phyloP scores from a whole-genome alignment of 495 filamentous ascomycete genomes.

The Penicillium silybi region DNA sequence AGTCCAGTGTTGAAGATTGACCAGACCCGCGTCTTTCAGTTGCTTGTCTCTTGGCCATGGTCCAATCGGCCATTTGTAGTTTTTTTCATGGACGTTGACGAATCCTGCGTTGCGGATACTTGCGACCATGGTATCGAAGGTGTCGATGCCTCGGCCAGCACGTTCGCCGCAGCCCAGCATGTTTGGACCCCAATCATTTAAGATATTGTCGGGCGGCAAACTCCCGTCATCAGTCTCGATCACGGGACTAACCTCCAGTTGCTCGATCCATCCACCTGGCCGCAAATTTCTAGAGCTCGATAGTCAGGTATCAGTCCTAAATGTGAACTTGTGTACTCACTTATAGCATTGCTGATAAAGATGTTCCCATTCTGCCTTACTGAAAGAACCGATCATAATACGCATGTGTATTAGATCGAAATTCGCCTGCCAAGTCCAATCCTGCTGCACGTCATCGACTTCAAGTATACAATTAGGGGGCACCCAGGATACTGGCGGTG shows the following conservation, averaged over 20 bases:
- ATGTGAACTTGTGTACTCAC: slow-evolving; percentile 1
- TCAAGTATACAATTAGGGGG: slow-evolving; percentile 21
- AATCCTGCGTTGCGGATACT: slow-evolving; percentile 34
- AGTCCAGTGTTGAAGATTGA: slow-evolving; percentile 56
- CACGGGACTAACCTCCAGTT: slow-evolving; percentile 43
- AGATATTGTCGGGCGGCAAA: slow-evolving; percentile 23
- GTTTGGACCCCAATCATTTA: slow-evolving; percentile 20
- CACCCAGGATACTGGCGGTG: slow-evolving; percentile 22
- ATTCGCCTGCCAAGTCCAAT: slow-evolving; percentile 27
- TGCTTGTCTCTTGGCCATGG: slow-evolving; percentile 62
- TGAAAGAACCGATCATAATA: slow-evolving; percentile 22
- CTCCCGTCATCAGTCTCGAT: slow-evolving; percentile 45
- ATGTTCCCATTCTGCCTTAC: slow-evolving; percentile 21
- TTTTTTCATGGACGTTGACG: slow-evolving; percentile 31
- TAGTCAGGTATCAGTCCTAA: background rate
- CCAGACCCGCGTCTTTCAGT: slow-evolving; percentile 62
- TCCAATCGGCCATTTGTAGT: slow-evolving; percentile 63
- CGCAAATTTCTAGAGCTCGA: slow-evolving; percentile 16
- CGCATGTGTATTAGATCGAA: slow-evolving; percentile 37
- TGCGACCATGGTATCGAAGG: slow-evolving; percentile 14
- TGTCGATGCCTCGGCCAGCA: slow-evolving; percentile 14
- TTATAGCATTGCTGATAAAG: slow-evolving; percentile 26
- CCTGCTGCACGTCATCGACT: slow-evolving; percentile 20
- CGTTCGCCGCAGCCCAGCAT: slow-evolving; percentile 16
- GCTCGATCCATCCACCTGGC: slow-evolving; percentile 55